phyloP scores from a whole-genome alignment of 345 rosid genomes.

The Citrus sp. region DNA sequence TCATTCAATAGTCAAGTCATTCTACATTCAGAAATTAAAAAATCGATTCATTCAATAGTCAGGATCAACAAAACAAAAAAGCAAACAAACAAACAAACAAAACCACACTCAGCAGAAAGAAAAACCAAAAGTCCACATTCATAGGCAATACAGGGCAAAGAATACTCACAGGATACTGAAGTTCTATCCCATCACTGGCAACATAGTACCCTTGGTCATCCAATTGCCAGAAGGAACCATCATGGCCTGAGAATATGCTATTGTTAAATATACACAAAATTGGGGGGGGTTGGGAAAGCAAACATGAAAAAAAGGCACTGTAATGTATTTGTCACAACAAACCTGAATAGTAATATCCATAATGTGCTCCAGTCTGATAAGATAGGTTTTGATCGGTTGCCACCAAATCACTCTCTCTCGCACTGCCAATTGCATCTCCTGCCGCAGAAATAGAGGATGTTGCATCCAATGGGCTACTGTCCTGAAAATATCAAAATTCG shows the following conservation, averaged over 20 bases:
- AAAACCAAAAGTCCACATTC: background rate
- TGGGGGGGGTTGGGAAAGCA: too few species aligned
- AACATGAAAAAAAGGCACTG: background rate
- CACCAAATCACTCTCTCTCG: slow-evolving; percentile 11
- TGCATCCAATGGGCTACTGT: slow-evolving; percentile 31
- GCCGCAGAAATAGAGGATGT: slow-evolving; percentile 21
- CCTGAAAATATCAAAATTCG: slow-evolving; percentile 12
- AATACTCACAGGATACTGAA: slow-evolving; percentile 45
- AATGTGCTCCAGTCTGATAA: slow-evolving; percentile 32
- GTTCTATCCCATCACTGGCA: slow-evolving; percentile 35
- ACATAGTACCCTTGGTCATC: slow-evolving; percentile 35
- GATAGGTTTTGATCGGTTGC: slow-evolving; percentile 31
- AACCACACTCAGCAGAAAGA: background rate
- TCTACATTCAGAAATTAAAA: background rate
- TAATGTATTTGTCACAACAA: background rate
- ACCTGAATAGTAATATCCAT: slow-evolving; percentile 51
- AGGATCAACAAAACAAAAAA: background rate
- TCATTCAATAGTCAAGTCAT: background rate
- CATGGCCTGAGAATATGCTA: slow-evolving; percentile 33
- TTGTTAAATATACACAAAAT: slow-evolving; percentile 2
- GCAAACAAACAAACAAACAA: background rate
- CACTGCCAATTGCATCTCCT: slow-evolving; percentile 14
- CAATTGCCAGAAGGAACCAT: slow-evolving; percentile 30
- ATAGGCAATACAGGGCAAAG: background rate
- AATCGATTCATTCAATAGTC: background rate